phyloP scores from a whole-genome alignment of 1,139 yeast genomes.

The Debaryomycetaceae sp. region DNA sequence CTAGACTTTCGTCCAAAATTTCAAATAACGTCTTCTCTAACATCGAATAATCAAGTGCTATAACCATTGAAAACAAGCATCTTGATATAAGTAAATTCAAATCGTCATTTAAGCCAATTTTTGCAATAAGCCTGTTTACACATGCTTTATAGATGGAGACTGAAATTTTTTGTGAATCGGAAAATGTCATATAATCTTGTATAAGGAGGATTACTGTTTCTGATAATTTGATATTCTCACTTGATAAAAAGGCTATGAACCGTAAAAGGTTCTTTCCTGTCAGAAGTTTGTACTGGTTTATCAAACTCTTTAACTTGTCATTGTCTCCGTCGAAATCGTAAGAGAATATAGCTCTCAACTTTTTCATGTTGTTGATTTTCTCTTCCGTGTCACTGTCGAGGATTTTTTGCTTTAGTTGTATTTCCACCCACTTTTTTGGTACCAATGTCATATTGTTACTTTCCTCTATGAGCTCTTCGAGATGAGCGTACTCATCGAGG shows the following conservation, averaged over 20 bases:
- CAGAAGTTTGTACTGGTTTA: conserved; percentile 3
- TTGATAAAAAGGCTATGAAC: not conserved
- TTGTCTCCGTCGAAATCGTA: conserved; percentile 6
- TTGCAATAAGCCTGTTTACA: conserved; percentile 3
- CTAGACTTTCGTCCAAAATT: conserved; percentile 4
- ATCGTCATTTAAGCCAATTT: conserved; percentile 1
- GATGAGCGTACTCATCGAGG: not conserved
- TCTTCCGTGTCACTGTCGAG: not conserved
- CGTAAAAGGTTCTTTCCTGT: not conserved
- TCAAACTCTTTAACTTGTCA: conserved; percentile 1
- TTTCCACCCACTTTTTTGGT: not conserved
- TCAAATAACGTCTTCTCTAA: conserved; percentile 5
- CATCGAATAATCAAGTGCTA: conserved; percentile 6
- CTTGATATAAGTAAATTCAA: not conserved
- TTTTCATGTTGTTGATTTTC: not conserved
- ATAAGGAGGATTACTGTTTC: conserved; percentile 2
- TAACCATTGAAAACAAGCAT: conserved; percentile 5
- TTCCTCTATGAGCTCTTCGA: not conserved
- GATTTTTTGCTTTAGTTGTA: not conserved
- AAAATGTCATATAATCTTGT: conserved; percentile 7
- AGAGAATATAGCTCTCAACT: conserved; percentile 6
- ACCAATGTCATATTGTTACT: not conserved
- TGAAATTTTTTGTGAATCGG: conserved; percentile 5
- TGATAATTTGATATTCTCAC: not conserved
- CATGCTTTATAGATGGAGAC: conserved; percentile 4